Conservation (phyloP, 306 rosid genomes). For the Cyamopsis tetragonoloba region DNA sequence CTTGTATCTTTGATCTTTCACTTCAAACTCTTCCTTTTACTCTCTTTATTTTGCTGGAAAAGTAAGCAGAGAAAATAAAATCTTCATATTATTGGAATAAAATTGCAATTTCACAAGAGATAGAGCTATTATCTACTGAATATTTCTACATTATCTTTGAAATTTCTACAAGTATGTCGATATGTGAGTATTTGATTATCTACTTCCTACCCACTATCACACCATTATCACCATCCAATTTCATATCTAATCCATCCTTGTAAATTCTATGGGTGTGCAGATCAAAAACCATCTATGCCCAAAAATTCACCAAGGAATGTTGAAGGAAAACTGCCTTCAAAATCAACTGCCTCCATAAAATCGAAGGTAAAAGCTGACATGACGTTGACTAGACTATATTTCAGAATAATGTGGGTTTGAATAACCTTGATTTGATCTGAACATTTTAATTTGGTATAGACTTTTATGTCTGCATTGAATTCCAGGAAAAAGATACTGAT, state of each 20-base stretch:
- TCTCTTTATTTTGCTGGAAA: not conserved
- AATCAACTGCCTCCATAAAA: slow-evolving; percentile 33
- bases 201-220: not conserved
- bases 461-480: slow-evolving; percentile 19
- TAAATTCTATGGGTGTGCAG: slow-evolving; percentile 38
- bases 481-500: slow-evolving; percentile 42
- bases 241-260: not conserved
- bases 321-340: slow-evolving; percentile 41
- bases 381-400: not conserved
- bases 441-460: slow-evolving; percentile 7
- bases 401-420: slow-evolving; percentile 3
- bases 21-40: not conserved
- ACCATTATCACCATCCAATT: not conserved
- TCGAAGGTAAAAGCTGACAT: slow-evolving; percentile 43
- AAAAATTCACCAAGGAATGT: slow-evolving; percentile 40
- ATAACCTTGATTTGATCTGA: not conserved
- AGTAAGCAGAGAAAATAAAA: not conserved
- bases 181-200: too few relatives aligned
- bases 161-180: too few relatives aligned
- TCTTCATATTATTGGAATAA: not conserved
- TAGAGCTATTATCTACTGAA: not conserved
- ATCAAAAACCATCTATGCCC: slow-evolving; percentile 33
- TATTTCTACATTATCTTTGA: not conserved
- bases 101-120: not conserved
- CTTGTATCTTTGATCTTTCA: not conserved